Conservation (phyloP, 2,329 filamentous ascomycete genomes). For the Epichloe coenophiala region DNA sequence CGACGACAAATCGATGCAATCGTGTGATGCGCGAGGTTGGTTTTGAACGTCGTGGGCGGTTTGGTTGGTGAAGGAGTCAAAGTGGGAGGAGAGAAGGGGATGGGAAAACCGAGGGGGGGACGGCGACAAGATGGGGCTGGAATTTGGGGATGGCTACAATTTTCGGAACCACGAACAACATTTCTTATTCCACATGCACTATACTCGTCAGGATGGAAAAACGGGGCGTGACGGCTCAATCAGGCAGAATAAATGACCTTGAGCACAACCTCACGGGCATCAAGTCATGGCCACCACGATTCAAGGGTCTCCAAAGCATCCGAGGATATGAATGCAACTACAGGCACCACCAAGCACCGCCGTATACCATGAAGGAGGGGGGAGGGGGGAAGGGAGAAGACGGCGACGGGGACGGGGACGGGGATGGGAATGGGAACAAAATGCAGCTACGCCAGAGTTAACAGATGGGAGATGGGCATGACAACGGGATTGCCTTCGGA, state of each 20-base stretch:
- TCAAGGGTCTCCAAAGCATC: constrained; percentile 2
- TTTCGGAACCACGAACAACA: constrained; percentile 8
- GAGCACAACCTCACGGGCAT: constrained; percentile 3
- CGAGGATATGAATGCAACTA: neutral
- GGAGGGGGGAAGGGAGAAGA: neutral
- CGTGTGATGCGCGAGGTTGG: constrained; percentile 11
- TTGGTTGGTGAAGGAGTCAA: constrained; percentile 19
- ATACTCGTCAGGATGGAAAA: constrained; percentile 8
- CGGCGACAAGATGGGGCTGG: constrained; percentile 8
- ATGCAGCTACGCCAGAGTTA: neutral
- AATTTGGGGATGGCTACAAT: constrained; percentile 16
- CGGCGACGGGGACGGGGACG: neutral
- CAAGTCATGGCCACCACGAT: constrained; percentile 4
- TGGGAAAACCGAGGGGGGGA: constrained; percentile 11
- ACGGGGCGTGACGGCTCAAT: constrained; percentile 9
- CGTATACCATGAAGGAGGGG: neutral
- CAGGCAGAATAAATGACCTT: constrained; percentile 6
- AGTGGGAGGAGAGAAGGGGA: constrained; percentile 12
- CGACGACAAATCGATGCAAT: constrained; percentile 28
- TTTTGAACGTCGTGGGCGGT: constrained; percentile 20
- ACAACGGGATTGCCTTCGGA: neutral
- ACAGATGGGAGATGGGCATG: neutral
- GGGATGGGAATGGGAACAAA: constrained; percentile 1
- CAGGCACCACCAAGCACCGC: neutral
- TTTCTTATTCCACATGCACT: constrained; percentile 7